Evolutionary conservation across 2,329 filamentous ascomycete genomes (phyloP), one percentile per base, ranked within the genome.

Genomic region (Colletotrichum lindemuthianum): DNA sequence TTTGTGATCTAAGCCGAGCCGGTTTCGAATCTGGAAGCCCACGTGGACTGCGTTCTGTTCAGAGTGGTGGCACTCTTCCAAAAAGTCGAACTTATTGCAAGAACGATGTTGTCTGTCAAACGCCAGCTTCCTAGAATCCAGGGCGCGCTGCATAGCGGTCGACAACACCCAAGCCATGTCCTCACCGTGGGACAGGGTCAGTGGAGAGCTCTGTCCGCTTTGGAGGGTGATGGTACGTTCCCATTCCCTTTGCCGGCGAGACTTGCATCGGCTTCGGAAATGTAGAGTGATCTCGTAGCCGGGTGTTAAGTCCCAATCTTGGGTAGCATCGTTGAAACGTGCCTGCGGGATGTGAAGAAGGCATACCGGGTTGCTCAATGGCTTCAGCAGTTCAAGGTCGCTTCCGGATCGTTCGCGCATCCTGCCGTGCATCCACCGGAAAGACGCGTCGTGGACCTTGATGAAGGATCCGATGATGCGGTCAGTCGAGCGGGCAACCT

Each of bases 381-480:
- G 80, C n/a, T 73, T 73, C 52, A 77, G 74, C 13, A 79, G 78
- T 60, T 79, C 78, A 34, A 76, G 74, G 39, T 73, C 74, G 44
- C 76, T 72, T 7, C 72, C 72, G 16, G 75, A 71, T 32, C 76
- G 70, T 47, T 83, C 79, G 32, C 75, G 72, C n/a, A 80, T 75
- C 3, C 79, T 58, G 15, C 78, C 75, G 40, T 81, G 76, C 32
- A 79, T 75, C 83, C 82, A 85, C 45, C 74, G 73, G 68, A 85
- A 86, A 16, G 73, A 75, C n/a, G 78, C 72, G 70, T 86, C 84
- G 65, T 86, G 82, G 41, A 77, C 78, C 49, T 78, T 76, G 12
- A 86, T 70, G 66, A 85, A 86, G 8, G 84, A 74, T 12, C 81
- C 83, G 63, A 86, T 70, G 69, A 84, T 83, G 58, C 79, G 76